A percentile compares a stretch with the other conserved stretches of the same genome.
Conservation (phyloP, 2,329 filamentous ascomycete species). For the Exophiala spinifera region DNA sequence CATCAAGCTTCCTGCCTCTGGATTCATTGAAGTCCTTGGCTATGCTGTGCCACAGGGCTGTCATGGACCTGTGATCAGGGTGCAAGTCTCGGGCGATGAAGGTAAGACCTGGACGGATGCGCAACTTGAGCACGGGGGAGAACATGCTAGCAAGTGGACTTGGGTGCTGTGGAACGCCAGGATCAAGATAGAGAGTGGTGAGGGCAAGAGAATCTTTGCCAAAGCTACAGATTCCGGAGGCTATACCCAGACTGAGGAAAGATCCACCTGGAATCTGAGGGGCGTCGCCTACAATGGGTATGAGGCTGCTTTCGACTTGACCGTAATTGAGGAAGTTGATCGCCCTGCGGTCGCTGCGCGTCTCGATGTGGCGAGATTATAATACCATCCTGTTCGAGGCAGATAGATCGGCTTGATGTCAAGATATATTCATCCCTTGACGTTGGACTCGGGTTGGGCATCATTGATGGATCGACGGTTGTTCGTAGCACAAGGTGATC, state of each 20-base stretch:
- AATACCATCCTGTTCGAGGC: slow-evolving; percentile 1
- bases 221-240: slow-evolving; percentile 54
- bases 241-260: slow-evolving; percentile 48
- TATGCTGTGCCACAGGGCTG: slow-evolving; percentile 56
- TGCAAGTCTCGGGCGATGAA: slow-evolving; percentile 53
- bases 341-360: background rate
- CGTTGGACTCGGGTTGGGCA: slow-evolving; percentile 20
- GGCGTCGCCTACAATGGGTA: slow-evolving; percentile 61
- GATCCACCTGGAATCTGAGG: slow-evolving; percentile 56
- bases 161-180: slow-evolving; percentile 56
- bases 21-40: slow-evolving; percentile 49
- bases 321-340: slow-evolving; percentile 35
- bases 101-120: slow-evolving; percentile 52
- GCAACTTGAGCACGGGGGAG: slow-evolving; percentile 33
- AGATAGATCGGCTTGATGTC: background rate
- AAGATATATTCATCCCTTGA: background rate
- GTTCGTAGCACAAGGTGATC: slow-evolving; percentile 9
- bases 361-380: background rate
- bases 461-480: slow-evolving; percentile 13
- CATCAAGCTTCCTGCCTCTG: slow-evolving; percentile 40
- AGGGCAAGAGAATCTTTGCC: slow-evolving; percentile 48
- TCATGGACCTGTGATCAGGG: slow-evolving; percentile 51
- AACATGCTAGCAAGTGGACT: slow-evolving; percentile 47
- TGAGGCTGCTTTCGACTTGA: slow-evolving; percentile 52
- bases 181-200: slow-evolving; percentile 43